Conservation (phyloP, 1,284 basidiomycete genomes). For the Malassezia japonica region DNA sequence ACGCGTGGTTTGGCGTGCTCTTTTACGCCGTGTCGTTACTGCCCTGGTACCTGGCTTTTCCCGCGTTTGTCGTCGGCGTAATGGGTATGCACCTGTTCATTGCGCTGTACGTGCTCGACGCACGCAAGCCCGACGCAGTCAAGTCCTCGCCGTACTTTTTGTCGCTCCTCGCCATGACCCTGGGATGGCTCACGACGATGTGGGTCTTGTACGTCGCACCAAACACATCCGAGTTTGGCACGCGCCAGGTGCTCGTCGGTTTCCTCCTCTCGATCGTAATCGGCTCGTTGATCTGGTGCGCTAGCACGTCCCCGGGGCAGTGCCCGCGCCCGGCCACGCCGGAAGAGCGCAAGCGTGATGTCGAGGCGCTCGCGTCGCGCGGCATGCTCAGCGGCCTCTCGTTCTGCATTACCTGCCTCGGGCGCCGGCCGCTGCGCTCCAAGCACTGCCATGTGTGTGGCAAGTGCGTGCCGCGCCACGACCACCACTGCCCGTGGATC, state of each 20-base stretch:
- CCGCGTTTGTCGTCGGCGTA: slow-evolving; percentile 67
- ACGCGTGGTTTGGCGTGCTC: slow-evolving; percentile 67
- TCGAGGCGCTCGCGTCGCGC: slow-evolving; percentile 61
- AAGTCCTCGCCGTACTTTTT: slow-evolving; percentile 67
- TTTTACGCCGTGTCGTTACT: slow-evolving; percentile 71
- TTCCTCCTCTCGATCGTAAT: background rate
- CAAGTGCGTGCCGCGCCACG: slow-evolving; percentile 62
- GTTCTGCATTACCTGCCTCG: slow-evolving; percentile 91
- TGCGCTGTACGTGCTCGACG: slow-evolving; percentile 19
- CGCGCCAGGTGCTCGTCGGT: background rate
- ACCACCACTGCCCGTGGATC: slow-evolving; percentile 88
- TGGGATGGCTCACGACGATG: background rate
- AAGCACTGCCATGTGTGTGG: slow-evolving; percentile 92
- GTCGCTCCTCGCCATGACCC: slow-evolving; percentile 55
- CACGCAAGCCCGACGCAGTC: slow-evolving; percentile 27
- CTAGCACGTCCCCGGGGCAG: slow-evolving; percentile 58
- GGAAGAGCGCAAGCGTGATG: slow-evolving; percentile 23
- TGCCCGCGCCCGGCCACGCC: slow-evolving; percentile 59
- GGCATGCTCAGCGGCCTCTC: slow-evolving; percentile 85
- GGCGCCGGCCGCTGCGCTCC: slow-evolving; percentile 77
- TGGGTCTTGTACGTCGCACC: background rate
- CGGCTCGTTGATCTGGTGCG: background rate
- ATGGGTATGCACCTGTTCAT: slow-evolving; percentile 80
- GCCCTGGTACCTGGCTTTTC: slow-evolving; percentile 79
- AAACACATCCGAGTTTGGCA: background rate